phyloP scores from a whole-genome alignment of 352 stramenopile genomes.

The Halophytophthora batemanensis region DNA sequence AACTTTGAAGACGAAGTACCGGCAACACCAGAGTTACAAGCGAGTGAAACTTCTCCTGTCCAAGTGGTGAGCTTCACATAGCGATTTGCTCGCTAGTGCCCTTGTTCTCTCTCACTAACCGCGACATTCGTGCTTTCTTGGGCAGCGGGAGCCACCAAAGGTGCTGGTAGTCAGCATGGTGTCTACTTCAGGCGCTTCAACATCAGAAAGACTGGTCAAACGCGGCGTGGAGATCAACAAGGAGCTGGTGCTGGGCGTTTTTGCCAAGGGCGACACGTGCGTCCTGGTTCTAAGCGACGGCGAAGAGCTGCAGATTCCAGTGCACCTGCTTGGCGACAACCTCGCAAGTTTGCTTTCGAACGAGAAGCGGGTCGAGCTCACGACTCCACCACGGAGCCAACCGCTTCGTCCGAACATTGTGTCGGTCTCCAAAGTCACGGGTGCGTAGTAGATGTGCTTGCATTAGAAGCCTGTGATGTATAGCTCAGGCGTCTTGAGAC shows the following conservation, averaged over 20 bases:
- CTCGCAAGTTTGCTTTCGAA: slow-evolving; percentile 29
- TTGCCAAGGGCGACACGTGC: slow-evolving; percentile 58
- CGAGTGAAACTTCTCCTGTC: slow-evolving; percentile 10
- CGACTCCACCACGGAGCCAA: slow-evolving; percentile 46
- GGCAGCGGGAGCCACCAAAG: slow-evolving; percentile 26
- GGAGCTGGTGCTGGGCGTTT: slow-evolving; percentile 49
- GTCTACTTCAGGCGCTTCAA: slow-evolving; percentile 24
- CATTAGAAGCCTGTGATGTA: not conserved
- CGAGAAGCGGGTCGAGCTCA: slow-evolving; percentile 55
- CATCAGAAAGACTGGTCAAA: slow-evolving; percentile 58
- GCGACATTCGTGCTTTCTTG: slow-evolving; percentile 2
- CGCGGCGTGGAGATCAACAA: slow-evolving; percentile 52
- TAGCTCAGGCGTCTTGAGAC: not conserved
- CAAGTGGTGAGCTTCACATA: slow-evolving; percentile 11
- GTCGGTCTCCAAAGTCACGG: slow-evolving; percentile 46
- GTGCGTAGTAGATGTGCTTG: slow-evolving; percentile 22
- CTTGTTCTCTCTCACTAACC: slow-evolving; percentile 6
- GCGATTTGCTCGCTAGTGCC: not conserved
- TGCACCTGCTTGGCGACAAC: slow-evolving; percentile 47
- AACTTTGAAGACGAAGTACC: slow-evolving; percentile 33
- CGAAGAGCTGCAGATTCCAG: slow-evolving; percentile 64
- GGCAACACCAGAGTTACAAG: slow-evolving; percentile 18
- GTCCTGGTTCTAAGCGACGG: slow-evolving; percentile 70
- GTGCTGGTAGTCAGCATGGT: slow-evolving; percentile 66
- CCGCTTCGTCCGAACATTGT: slow-evolving; percentile 53